Base-by-base conservation (phyloP, 2,329 filamentous ascomycete genomes). In the Trichoderma semiorbis region DNA sequence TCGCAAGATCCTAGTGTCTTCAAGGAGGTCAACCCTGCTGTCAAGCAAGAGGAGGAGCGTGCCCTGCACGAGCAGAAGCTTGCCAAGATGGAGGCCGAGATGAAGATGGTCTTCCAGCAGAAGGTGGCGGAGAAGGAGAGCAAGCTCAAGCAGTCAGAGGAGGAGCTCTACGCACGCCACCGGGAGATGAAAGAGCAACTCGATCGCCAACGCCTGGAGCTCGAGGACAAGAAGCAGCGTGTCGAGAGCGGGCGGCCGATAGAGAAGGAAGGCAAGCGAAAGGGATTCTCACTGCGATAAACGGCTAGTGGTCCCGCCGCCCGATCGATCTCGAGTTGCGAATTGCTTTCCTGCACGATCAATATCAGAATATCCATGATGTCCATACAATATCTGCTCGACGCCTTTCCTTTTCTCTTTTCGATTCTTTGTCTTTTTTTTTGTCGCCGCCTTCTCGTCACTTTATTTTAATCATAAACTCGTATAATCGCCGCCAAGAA, bases 31-130 rank as follows among this genome's bases (percentile, higher is more conserved):
- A 99, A 99, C 90, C 96, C 96, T 75, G 95, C 96, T 61, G 96
- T 98, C 85, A 99, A 99, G 92, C 96, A 99, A 85, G 96, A 99
- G 84, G 96, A 99, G 86, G 96, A 99, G 88, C 94, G 96, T 79
- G 92, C 93, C 75, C 88, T 99, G 77, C 96, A 99, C 89, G 96
- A 99, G 86, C 95, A 98, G 89, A 99, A 99, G 89, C 93, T 99
- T 78, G 94, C 95, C 84, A 99, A 99, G 93, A 99, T 99, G 96
- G 96, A 99, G 85, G 91, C 94, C 80, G 96, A 99, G 85, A 99
- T 99, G 96, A 99, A 99, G 93, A 97, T 98, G 93, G 96, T 99
- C 77, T 99, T 99, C 94, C 96, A 98, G 84, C 96, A 99, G 83
- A 99, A 99, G 92, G 96, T 99, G 36, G 91, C 94, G 76, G 96